Evolutionary conservation across 2,329 filamentous ascomycete genomes (phyloP).

Genomic region (Tolypocladium amazonense): DNA sequence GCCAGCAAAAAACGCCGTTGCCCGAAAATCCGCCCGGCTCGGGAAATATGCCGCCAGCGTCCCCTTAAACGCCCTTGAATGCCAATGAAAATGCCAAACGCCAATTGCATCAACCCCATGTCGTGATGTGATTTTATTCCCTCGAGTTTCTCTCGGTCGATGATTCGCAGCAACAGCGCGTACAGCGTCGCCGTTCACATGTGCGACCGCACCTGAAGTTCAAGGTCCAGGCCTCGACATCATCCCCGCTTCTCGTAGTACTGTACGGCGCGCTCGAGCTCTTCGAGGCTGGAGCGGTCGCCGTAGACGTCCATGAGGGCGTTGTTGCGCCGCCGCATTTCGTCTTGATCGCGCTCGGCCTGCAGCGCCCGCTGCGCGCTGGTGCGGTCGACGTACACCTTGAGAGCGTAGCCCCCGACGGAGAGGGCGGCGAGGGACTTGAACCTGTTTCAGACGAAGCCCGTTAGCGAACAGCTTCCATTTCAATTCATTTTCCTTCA

Average conservation of each 20-base stretch:
- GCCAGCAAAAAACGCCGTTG: background rate
- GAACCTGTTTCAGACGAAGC: slow-evolving; percentile 2
- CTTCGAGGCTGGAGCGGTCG: slow-evolving; percentile 35
- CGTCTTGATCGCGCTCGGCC: slow-evolving; percentile 22
- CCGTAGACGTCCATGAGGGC: slow-evolving; percentile 39
- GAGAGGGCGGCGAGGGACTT: slow-evolving; percentile 16
- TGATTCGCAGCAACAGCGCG: background rate
- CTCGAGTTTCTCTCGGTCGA: background rate
- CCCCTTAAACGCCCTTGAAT: background rate
- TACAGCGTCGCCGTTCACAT: background rate
- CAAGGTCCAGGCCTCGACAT: background rate
- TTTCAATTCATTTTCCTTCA: background rate
- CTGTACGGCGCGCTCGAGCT: slow-evolving; percentile 35
- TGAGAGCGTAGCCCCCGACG: slow-evolving; percentile 23
- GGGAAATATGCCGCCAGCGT: background rate
- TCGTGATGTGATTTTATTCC: background rate
- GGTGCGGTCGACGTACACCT: slow-evolving; percentile 18
- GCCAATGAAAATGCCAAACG: background rate
- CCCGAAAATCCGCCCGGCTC: background rate
- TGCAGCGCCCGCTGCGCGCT: slow-evolving; percentile 16
- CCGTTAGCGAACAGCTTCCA: background rate
- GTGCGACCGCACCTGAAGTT: background rate
- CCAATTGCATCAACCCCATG: background rate
- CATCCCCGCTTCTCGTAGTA: slow-evolving; percentile 29
- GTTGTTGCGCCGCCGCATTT: slow-evolving; percentile 25